Percentiles rank a stretch among this genome's conserved stretches.
phyloP scores from a whole-genome alignment of 2,329 filamentous ascomycete genomes.

The Diaporthe ilicicola region DNA sequence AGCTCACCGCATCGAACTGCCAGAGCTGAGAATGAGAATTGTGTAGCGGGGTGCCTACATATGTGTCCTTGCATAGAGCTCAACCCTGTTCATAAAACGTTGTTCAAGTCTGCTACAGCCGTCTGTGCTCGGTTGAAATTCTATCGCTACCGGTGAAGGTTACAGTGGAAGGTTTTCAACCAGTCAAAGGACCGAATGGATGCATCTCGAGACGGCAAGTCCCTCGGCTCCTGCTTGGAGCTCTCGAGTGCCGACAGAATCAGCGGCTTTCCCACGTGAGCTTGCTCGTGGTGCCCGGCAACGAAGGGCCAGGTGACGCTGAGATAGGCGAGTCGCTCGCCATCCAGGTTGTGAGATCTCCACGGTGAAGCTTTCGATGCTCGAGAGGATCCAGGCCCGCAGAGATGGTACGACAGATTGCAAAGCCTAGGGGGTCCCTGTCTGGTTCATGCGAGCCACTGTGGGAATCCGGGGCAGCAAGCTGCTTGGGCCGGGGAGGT shows the following conservation, averaged over 20 bases:
- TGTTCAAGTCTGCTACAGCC: conserved; percentile 8
- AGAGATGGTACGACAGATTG: conserved; percentile 28
- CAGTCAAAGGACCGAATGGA: neutral
- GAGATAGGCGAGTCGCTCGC: conserved; percentile 21
- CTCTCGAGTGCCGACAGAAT: neutral
- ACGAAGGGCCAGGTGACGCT: conserved; percentile 4
- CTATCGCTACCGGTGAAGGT: neutral
- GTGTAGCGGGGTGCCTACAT: neutral
- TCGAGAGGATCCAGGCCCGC: conserved; percentile 25
- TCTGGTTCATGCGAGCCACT: conserved; percentile 28
- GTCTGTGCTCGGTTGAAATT: neutral
- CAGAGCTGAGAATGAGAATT: neutral
- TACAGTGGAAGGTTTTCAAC: neutral
- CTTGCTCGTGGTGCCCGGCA: neutral
- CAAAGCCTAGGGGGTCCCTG: conserved; percentile 27
- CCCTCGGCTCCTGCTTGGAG: neutral
- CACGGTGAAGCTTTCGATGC: conserved; percentile 21
- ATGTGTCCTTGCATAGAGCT: conserved; percentile 5
- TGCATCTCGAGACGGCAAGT: neutral
- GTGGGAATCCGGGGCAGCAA: conserved; percentile 34
- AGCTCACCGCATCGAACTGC: conserved; percentile 26
- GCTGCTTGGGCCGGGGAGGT: conserved; percentile 29
- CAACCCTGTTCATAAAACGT: conserved; percentile 27
- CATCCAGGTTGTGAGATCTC: conserved; percentile 5
- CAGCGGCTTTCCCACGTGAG: neutral